Evolutionary conservation across 306 rosid species (phyloP), one percentile per base, ranked within the genome.

Genomic region (Vigna hirtella): DNA sequence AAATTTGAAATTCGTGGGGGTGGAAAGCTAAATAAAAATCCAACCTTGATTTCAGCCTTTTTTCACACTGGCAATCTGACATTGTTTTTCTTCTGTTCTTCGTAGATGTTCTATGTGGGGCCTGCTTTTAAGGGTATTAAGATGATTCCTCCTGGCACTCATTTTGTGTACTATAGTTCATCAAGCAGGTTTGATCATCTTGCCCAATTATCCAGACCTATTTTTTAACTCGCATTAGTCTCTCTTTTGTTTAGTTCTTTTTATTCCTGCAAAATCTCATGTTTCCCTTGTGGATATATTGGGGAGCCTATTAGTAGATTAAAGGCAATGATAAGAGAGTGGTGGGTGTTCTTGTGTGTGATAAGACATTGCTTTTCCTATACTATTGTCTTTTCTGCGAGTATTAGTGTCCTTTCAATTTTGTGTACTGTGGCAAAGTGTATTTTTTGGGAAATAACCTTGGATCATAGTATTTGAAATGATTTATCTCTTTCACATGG

Each of bases 141-240:
- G 89, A 94, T 94, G 97, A 88, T 94, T 76, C 97, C 97, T 78
- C 92, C 98, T 1, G 98, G 97, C 28, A 82, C 86, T 71, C 98
- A 94, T 82, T 92, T 94, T 81, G 91, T 94, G 58, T 92, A 85
- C 77, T 94, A 92, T 79, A 85, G 93, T 82, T 94, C 98, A 4
- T 87, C 98, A 43, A 88, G 74, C 94, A 92, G 98, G 98, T 93
- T 78, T 53, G 30, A 11, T 82, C 55, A 49, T 82, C 72, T 66
- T 56, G 40, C 52, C 32, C 38, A 12, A 49, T 49, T 56, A 56
- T 73, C 48, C 51, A n/a, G 32, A 34, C 59, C 9, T 72, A 57
- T 18, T 36, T 65, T 48, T 56, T 75, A 67, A 15, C 12, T 50
- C 49, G 6, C 8, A 22, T 32, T 1, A 38, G 36, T 58, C 49